Conservation (phyloP, 2,329 filamentous ascomycete species). For the Curvularia sp. region DNA sequence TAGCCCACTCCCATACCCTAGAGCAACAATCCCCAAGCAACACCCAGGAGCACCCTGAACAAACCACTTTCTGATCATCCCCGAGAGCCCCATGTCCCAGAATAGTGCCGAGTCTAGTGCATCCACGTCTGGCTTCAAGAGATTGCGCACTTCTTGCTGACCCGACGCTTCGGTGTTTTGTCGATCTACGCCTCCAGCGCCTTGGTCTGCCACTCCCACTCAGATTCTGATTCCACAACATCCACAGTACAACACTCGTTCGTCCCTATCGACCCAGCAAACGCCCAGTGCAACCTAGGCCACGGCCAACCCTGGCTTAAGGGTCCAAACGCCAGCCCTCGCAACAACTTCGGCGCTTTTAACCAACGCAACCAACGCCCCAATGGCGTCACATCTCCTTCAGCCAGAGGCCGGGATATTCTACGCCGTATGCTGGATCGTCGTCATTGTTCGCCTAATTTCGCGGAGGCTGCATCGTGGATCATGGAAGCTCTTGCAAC, state of each 20-base stretch:
- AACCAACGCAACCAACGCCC: neutral
- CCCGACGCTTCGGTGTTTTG: conserved; percentile 9
- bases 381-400: conserved; percentile 34
- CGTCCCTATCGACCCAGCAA: conserved; percentile 8
- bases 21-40: conserved; percentile 9
- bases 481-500: conserved; percentile 42
- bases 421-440: conserved; percentile 45
- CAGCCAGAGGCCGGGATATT: conserved; percentile 46
- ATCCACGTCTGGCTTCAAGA: neutral
- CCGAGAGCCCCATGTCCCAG: conserved; percentile 9
- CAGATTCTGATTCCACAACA: conserved; percentile 13
- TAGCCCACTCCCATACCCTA: neutral
- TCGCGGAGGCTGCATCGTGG: conserved; percentile 42
- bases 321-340: conserved; percentile 7
- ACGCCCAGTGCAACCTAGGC: conserved; percentile 5
- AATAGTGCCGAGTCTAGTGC: conserved; percentile 10
- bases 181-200: conserved; percentile 7
- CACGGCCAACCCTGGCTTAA: neutral
- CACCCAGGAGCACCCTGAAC: conserved; percentile 14
- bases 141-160: conserved; percentile 9
- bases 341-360: conserved; percentile 15
- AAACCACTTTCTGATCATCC: conserved; percentile 4
- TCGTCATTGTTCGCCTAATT: conserved; percentile 38
- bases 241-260: neutral
- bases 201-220: conserved; percentile 9